Evolutionary conservation across 176 grass and related monocot genomes (phyloP).

Genomic region (Triticum timopheevii): DNA sequence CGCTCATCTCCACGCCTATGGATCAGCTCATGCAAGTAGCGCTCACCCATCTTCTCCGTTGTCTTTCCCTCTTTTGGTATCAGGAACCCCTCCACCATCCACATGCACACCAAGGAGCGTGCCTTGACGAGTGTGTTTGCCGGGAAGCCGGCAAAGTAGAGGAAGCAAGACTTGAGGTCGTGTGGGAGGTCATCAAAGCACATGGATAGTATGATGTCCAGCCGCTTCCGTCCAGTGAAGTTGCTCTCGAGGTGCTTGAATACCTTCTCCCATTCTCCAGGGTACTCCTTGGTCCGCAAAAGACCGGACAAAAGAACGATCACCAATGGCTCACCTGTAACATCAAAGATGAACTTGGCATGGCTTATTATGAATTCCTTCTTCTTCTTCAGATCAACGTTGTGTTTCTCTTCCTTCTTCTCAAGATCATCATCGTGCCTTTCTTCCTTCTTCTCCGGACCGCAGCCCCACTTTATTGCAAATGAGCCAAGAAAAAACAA

Average conservation of each 20-base stretch:
- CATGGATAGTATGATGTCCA: background rate
- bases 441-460: no score
- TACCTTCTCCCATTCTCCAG: background rate
- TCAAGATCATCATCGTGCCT: no score
- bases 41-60: conserved; percentile 36
- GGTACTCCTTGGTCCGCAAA: background rate
- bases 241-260: background rate
- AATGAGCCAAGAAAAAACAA: no score
- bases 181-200: conserved; percentile 56
- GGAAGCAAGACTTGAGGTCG: conserved; percentile 43
- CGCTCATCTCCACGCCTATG: background rate
- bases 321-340: background rate
- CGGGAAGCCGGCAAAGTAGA: conserved; percentile 47
- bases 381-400: no score
- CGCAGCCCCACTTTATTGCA: no score
- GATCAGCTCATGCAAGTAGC: conserved; percentile 37
- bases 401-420: no score
- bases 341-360: background rate
- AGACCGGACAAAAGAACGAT: background rate
- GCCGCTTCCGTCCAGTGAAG: background rate
- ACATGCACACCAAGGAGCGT: conserved; percentile 32
- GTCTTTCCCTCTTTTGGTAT: conserved; percentile 6
- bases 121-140: background rate
- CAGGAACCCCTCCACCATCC: conserved; percentile 44
- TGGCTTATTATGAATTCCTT: background rate